Base-by-base conservation (phyloP, 345 rosid genomes). In the Nasturtium officinale region DNA sequence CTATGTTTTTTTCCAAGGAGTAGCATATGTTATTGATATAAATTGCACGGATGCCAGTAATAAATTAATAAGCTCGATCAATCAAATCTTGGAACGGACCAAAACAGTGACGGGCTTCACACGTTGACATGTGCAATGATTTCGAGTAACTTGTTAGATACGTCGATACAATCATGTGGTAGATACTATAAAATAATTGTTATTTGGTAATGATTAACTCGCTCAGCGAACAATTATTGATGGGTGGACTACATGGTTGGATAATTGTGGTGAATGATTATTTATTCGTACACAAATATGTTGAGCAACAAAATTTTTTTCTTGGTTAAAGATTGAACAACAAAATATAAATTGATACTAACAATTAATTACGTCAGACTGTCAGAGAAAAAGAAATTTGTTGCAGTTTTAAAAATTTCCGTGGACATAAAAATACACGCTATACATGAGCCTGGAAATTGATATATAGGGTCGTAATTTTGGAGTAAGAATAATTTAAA, bases 121-220 rank as follows among this genome's bases (percentile, higher is more conserved):
- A 72, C 76, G 76, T 71, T 67, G 58, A 71, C 76, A 64, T 48
- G 80, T 72, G 67, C 18, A 70, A 50, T 72, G 66, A 77, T 72
- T 51, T 51, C 53, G 75, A 56, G 73, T 59, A 69, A 59, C 48
- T 53, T 68, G 64, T 30, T 75, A 53, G 69, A 61, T 68, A 43
- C 42, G 55, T 60, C 69, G 7, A 29, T 53, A 68, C 70, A 61
- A 75, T 75, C 79, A 68, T 69, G 65, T 53, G 57, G 58, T 75
- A 61, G 79, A 33, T n/a, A n/a, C n/a, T n/a, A n/a, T n/a, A 12
- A 11, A 52, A 53, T 21, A 61, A 62, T 54, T 54, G 61, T 54
- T 76, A 69, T 69, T 62, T 69, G 33, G 60, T 46, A 61, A 69
- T 62, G 75, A 76, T 76, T 53, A 52, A 32, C 16, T 68, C 28